Conservation (phyloP, 345 rosid genomes). For the Moringa oleifera region DNA sequence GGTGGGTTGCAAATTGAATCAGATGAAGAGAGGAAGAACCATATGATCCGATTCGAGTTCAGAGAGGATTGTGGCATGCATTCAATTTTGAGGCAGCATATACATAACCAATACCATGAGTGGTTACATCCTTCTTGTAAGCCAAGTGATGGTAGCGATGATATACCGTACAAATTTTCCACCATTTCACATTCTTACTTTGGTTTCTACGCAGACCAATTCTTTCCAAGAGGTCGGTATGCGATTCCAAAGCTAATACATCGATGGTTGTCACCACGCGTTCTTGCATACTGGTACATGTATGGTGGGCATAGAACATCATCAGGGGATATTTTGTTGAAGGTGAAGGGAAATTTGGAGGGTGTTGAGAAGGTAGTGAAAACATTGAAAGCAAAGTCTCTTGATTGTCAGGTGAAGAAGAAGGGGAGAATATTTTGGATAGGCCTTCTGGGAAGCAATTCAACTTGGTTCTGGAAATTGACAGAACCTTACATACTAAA, state of each 20-base stretch:
- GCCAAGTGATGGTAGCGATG: constrained; percentile 21
- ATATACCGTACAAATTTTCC: constrained; percentile 39
- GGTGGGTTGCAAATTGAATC: constrained; percentile 71
- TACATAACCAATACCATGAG: constrained; percentile 58
- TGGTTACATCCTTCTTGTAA: constrained; percentile 65
- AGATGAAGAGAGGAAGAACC: constrained; percentile 50
- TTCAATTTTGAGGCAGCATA: constrained; percentile 48
- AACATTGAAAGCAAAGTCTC: constrained; percentile 48
- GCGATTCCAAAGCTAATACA: constrained; percentile 80
- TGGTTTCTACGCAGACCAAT: constrained; percentile 70
- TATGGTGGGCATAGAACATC: constrained; percentile 60
- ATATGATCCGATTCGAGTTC: constrained; percentile 57
- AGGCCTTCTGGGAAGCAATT: constrained; percentile 62
- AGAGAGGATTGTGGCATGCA: constrained; percentile 45
- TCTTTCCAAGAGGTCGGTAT: constrained; percentile 54
- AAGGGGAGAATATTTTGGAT: constrained; percentile 74
- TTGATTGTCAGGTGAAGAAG: constrained; percentile 70
- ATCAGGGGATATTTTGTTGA: constrained; percentile 57
- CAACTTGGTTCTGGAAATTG: constrained; percentile 60
- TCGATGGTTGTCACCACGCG: constrained; percentile 70
- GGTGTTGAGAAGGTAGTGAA: constrained; percentile 55
- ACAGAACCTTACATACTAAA: constrained; percentile 58
- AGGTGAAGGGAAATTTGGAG: constrained; percentile 55
- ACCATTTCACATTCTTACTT: constrained; percentile 56
- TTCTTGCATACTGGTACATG: constrained; percentile 86